Percentiles rank a stretch among this genome's conserved stretches.
Evolutionary conservation across 2,329 filamentous ascomycete species (phyloP).

Genomic region (Monosporascus sp.): DNA sequence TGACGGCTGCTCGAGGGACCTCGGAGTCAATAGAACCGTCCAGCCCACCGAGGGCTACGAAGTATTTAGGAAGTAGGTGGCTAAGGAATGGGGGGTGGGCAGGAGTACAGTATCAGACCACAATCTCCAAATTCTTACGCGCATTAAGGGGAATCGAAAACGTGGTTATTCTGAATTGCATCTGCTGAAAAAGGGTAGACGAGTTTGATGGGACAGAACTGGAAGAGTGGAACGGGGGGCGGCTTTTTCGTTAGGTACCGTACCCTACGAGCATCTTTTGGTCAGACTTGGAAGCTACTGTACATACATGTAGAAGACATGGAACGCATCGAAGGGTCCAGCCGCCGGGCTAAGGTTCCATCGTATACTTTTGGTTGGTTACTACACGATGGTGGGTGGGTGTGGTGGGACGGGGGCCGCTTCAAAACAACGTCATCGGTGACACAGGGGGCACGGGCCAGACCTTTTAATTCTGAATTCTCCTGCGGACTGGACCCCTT

Average conservation of each 20-base stretch:
- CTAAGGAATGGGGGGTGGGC: no score
- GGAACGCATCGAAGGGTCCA: not conserved
- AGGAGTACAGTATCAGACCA: no score
- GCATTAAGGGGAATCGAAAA: no score
- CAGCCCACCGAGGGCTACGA: not conserved
- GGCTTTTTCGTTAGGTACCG: no score
- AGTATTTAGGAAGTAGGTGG: not conserved
- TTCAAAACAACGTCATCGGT: not conserved
- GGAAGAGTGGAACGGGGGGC: no score
- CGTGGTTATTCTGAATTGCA: no score
- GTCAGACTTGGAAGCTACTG: no score
- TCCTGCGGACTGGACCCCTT: not conserved
- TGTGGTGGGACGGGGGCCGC: not conserved
- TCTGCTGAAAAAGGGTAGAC: no score
- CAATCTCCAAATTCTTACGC: no score
- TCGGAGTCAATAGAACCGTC: not conserved
- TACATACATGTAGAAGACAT: no score
- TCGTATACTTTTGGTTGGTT: not conserved
- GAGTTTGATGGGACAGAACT: no score
- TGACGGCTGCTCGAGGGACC: not conserved
- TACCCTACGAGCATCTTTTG: no score
- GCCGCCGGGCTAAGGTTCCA: not conserved
- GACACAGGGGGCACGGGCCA: not conserved
- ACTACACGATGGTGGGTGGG: not conserved
- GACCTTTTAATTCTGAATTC: not conserved